These are phyloP conservation scores for Thelephora aurantiotincta DNA, from an alignment of 768 basidiomycete genomes.

Conservation along the genomic window DNA sequence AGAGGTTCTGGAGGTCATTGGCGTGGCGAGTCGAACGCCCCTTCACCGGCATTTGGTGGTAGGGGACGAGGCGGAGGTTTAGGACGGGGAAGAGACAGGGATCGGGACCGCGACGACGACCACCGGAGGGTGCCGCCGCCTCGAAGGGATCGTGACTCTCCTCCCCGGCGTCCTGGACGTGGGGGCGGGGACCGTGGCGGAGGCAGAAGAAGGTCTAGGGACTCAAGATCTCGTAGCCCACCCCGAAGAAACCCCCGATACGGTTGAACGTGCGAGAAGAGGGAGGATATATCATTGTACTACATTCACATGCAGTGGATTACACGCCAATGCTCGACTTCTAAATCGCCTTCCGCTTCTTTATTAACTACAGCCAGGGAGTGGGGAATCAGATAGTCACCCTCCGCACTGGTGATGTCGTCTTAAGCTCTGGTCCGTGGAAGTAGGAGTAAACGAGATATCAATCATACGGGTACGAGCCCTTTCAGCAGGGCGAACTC, in stretches of 20 bases:
- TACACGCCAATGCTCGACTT: too few relatives aligned
- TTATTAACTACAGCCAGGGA: too few relatives aligned
- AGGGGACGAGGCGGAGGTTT: slow-evolving; percentile 32
- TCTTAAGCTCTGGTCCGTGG: background rate
- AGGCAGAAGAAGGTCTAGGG: background rate
- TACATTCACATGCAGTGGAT: background rate
- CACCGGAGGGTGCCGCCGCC: slow-evolving; percentile 27
- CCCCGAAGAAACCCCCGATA: background rate
- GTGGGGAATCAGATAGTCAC: too few relatives aligned
- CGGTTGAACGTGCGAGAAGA: background rate
- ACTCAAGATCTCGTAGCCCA: background rate
- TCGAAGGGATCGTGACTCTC: slow-evolving; percentile 23
- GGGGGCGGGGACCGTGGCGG: background rate
- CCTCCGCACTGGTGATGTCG: background rate
- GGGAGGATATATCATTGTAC: background rate
- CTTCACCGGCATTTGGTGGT: slow-evolving; percentile 21
- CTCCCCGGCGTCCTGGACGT: slow-evolving; percentile 17
- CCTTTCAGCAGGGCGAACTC: slow-evolving; percentile 85
- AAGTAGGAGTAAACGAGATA: background rate
- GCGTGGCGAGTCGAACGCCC: slow-evolving; percentile 53
- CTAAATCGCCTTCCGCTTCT: too few relatives aligned
- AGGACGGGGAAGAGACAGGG: slow-evolving; percentile 13
- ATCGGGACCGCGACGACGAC: slow-evolving; percentile 16
- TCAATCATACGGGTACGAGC: slow-evolving; percentile 16
- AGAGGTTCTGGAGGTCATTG: slow-evolving; percentile 53